A percentile compares a stretch with the other conserved stretches of the same genome.
Evolutionary conservation across 495 filamentous ascomycete species (phyloP).

Genomic region (Penicillium taxi): DNA sequence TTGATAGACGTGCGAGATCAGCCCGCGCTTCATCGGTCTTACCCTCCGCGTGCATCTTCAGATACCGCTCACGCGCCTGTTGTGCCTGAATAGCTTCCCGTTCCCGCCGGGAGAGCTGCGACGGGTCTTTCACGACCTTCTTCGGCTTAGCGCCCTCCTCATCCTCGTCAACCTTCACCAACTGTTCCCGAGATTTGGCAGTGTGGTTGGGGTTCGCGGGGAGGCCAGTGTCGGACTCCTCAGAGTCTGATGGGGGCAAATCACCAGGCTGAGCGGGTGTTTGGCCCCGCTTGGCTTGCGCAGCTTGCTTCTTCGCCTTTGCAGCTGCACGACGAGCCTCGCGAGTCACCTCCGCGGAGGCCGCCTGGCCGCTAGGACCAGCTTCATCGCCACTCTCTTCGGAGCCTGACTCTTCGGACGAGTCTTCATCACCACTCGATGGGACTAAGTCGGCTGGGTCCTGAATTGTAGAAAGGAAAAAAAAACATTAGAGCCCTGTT

Average conservation of each 20-base stretch:
- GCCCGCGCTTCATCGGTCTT: conserved; percentile 95
- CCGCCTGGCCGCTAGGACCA: conserved; percentile 9
- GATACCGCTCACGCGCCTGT: conserved; percentile 81
- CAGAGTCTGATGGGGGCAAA: conserved; percentile 62
- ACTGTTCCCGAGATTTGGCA: conserved; percentile 56
- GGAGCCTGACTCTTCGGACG: conserved; percentile 36
- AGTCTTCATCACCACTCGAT: conserved; percentile 36
- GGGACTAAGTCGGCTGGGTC: conserved; percentile 39
- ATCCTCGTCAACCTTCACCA: conserved; percentile 39
- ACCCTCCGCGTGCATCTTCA: conserved; percentile 89
- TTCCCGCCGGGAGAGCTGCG: conserved; percentile 70
- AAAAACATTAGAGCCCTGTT: neutral
- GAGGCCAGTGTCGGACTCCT: conserved; percentile 54
- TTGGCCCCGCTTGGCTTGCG: conserved; percentile 60
- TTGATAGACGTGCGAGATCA: conserved; percentile 74
- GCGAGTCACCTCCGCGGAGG: conserved; percentile 53
- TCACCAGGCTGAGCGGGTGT: conserved; percentile 69
- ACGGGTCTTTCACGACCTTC: conserved; percentile 29
- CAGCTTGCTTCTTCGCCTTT: conserved; percentile 87
- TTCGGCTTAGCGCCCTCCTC: conserved; percentile 15
- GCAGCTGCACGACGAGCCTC: conserved; percentile 82
- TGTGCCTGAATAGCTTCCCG: conserved; percentile 82
- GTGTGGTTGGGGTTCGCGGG: conserved; percentile 90
- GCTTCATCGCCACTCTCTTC: conserved; percentile 31
- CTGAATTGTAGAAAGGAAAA: conserved; percentile 16